Base-by-base conservation (phyloP, 495 filamentous ascomycete species). In the Tuber aestivum region DNA sequence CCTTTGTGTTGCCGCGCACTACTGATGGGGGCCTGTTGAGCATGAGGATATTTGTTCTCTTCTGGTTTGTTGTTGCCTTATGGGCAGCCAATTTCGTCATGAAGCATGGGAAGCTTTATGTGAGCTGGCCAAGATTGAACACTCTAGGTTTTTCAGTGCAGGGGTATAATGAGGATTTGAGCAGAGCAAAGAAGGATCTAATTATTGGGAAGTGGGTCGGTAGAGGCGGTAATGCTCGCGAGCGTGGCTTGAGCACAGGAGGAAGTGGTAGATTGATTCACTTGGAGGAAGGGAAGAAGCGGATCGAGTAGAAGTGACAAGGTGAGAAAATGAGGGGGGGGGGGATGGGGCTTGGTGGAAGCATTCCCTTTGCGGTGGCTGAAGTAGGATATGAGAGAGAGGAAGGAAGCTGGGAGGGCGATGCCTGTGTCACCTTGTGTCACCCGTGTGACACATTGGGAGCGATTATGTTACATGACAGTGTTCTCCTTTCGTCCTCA, bases 111-210 rank as follows among this genome's bases (percentile, higher is more conserved):
- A 94, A 95, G 89, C 89, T 99, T 74, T 99, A 93, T 83, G 95
- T 99, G 42, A 97, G 97, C 85, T 99, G 95, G 95, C 95, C 95
- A 21, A 97, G 96, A 83, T 89, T 99, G 18, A 97, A 97, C 79
- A 93, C 92, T 9, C 91, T 93, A 12, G 88, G 92, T 10, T 95
- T 90, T 85, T 95, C 93, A 2, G 88, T 88, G 3, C 96, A 99
- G 83, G 93, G 94, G 16, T 95, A 94, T 79, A 91, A 95, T 77
- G 95, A 98, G 82, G 92, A 94, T 44, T 88, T 97, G 81, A 87
- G 86, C 81, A 90, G 92, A 80, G 81, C 74, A 56, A 82, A 76
- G 80, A 79, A 82, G 45, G 81, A 82, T 69, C 68, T 73, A 41
- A 32, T 82, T 21, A 70, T 82, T 74, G 81, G 81, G 45, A 82